A percentile compares a stretch with the other conserved stretches of the same genome.
These are phyloP conservation scores for Phoma sp. DNA, from an alignment of 2,329 filamentous ascomycete genomes.

Conservation along the genomic window DNA sequence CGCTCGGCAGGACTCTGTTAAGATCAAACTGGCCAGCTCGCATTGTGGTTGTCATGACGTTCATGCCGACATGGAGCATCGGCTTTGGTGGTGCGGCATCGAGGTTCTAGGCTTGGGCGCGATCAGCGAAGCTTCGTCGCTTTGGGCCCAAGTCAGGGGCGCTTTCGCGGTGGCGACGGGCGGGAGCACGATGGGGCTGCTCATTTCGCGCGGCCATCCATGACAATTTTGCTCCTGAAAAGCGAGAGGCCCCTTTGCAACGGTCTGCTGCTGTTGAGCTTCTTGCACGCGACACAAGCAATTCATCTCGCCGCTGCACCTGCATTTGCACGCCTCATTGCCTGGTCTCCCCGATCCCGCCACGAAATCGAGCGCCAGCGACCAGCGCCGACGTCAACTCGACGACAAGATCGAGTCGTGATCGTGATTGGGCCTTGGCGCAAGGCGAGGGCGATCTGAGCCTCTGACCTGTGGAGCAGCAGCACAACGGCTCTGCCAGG, in stretches of 20 bases:
- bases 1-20: background rate
- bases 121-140: slow-evolving; percentile 12
- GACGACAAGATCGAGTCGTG: slow-evolving; percentile 4
- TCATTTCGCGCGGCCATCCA: slow-evolving; percentile 12
- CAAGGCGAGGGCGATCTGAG: slow-evolving; percentile 3
- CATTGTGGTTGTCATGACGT: slow-evolving; percentile 10
- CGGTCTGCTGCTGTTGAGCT: slow-evolving; percentile 8
- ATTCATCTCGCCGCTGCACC: background rate
- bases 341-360: background rate
- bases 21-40: background rate
- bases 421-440: slow-evolving; percentile 13
- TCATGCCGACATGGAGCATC: slow-evolving; percentile 10
- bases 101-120: slow-evolving; percentile 16
- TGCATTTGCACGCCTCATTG: background rate
- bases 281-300: slow-evolving; percentile 12
- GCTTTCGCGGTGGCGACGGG: slow-evolving; percentile 8
- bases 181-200: slow-evolving; percentile 13
- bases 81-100: slow-evolving; percentile 15
- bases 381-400: slow-evolving; percentile 10
- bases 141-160: slow-evolving; percentile 19
- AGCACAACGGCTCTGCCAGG: slow-evolving; percentile 7
- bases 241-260: slow-evolving; percentile 15
- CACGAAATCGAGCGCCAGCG: slow-evolving; percentile 3
- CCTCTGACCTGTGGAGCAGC: slow-evolving; percentile 13
- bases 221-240: slow-evolving; percentile 19